Conservation (phyloP, 495 filamentous ascomycete genomes). For the Pseudotulostoma volvatum region DNA sequence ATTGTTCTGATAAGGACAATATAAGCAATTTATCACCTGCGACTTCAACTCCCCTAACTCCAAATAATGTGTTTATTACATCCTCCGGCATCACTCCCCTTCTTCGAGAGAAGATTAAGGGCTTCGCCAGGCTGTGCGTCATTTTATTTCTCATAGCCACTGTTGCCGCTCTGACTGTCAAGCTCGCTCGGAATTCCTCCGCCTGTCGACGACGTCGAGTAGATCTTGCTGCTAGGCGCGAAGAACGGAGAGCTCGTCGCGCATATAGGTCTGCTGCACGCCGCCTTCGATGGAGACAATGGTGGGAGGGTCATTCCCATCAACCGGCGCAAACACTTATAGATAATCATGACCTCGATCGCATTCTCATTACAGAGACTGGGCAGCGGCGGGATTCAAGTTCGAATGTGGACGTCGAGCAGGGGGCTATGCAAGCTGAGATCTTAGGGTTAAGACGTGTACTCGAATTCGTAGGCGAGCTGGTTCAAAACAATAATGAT, state of each 20-base stretch:
- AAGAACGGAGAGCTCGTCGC: conserved; percentile 23
- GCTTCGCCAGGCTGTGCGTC: conserved; percentile 8
- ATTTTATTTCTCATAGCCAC: conserved; percentile 14
- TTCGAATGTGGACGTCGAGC: conserved; percentile 15
- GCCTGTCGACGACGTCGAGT: conserved; percentile 16
- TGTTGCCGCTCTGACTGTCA: conserved; percentile 17
- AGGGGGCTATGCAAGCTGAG: conserved; percentile 10
- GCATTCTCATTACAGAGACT: conserved; percentile 4
- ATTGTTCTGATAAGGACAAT: background rate
- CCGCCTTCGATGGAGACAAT: conserved; percentile 20
- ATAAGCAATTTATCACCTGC: background rate
- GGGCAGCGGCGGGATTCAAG: conserved; percentile 1
- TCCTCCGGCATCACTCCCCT: background rate
- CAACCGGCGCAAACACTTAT: background rate
- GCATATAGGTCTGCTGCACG: conserved; percentile 24
- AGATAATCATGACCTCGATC: conserved; percentile 8
- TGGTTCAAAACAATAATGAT: conserved; percentile 5
- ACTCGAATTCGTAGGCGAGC: conserved; percentile 13
- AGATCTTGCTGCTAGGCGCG: conserved; percentile 19
- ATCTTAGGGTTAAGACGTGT: conserved; percentile 10
- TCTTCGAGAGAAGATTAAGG: conserved; percentile 3
- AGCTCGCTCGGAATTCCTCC: conserved; percentile 7
- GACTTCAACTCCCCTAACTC: background rate
- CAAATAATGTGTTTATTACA: background rate
- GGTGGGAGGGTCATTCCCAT: conserved; percentile 15